Percentiles rank a stretch among this genome's conserved stretches.
These are phyloP conservation scores for Sedum album DNA, from an alignment of 164 flowering plant genomes.

Conservation along the genomic window DNA sequence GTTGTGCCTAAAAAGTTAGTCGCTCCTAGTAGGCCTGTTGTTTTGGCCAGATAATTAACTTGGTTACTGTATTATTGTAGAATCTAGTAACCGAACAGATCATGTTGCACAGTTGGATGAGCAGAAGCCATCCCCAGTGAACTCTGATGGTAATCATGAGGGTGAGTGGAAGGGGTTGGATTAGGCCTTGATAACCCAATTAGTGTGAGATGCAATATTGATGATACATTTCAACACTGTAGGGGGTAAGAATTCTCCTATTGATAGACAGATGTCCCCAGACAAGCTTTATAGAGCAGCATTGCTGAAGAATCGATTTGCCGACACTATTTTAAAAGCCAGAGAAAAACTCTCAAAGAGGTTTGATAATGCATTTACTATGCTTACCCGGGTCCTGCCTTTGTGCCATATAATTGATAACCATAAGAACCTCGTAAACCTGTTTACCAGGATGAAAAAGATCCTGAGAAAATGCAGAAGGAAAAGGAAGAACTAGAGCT, in stretches of 20 bases:
- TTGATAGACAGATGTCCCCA: conserved; percentile 80
- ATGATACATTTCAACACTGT: conserved; percentile 24
- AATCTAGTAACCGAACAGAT: conserved; percentile 20
- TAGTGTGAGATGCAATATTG: conserved; percentile 29
- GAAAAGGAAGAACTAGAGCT: conserved; percentile 75
- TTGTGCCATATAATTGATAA: conserved; percentile 12
- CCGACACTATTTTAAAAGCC: conserved; percentile 87
- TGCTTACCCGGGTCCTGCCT: conserved; percentile 2
- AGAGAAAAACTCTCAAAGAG: conserved; percentile 68
- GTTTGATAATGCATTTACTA: conserved; percentile 22
- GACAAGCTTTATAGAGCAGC: conserved; percentile 84
- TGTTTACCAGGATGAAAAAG: conserved; percentile 51
- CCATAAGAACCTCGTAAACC: conserved; percentile 1
- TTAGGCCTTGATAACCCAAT: background rate
- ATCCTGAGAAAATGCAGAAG: conserved; percentile 61
- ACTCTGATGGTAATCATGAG: conserved; percentile 23
- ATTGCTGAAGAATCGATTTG: conserved; percentile 70
- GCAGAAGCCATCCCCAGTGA: conserved; percentile 20
- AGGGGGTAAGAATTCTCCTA: conserved; percentile 82
- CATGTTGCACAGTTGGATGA: conserved; percentile 20
- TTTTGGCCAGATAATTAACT: background rate
- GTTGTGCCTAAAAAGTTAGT: background rate
- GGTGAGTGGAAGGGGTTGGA: conserved; percentile 20
- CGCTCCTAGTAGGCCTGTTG: too few species aligned
- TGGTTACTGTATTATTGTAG: conserved; percentile 14